Percentiles rank a stretch among this genome's conserved stretches.
These are phyloP conservation scores for Claviceps maximensis DNA, from an alignment of 2,329 filamentous ascomycete species.

Conservation along the genomic window DNA sequence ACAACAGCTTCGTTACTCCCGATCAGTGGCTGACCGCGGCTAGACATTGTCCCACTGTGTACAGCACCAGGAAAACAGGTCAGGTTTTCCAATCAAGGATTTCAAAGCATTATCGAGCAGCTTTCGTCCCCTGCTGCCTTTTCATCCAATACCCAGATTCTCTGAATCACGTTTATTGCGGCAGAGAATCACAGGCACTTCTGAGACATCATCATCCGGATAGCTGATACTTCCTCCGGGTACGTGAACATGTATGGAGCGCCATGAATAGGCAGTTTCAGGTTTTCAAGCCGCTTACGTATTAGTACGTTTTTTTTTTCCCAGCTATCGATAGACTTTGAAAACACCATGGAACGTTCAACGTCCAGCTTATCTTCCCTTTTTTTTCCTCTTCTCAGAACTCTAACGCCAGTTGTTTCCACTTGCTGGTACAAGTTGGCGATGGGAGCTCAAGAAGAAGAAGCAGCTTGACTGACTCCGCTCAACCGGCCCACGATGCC, in stretches of 20 bases:
- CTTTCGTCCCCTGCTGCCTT: slow-evolving; percentile 58
- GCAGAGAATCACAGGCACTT: slow-evolving; percentile 75
- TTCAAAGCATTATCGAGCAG: slow-evolving; percentile 52
- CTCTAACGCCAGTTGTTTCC: no score
- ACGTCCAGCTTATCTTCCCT: no score
- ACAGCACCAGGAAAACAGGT: slow-evolving; percentile 52
- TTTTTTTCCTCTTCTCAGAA: no score
- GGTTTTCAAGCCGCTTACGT: slow-evolving; percentile 12
- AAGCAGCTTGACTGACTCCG: no score
- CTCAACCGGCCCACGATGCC: no score
- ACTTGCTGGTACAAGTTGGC: no score
- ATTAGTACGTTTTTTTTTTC: slow-evolving; percentile 36
- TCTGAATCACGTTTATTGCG: slow-evolving; percentile 65
- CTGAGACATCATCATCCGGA: slow-evolving; percentile 56
- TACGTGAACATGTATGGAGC: slow-evolving; percentile 11
- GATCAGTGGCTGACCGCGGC: slow-evolving; percentile 24
- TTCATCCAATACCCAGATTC: slow-evolving; percentile 80
- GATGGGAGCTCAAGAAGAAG: no score
- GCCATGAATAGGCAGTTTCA: slow-evolving; percentile 9
- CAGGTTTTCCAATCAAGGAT: slow-evolving; percentile 34
- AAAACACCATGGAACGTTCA: no score
- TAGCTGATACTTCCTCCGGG: slow-evolving; percentile 31
- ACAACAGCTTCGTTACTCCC: not conserved
- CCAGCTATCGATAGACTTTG: no score
- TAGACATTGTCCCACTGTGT: slow-evolving; percentile 56